These are phyloP conservation scores for Skeletonema tropicum DNA, from an alignment of 108 stramenopile genomes.

Conservation along the genomic window DNA sequence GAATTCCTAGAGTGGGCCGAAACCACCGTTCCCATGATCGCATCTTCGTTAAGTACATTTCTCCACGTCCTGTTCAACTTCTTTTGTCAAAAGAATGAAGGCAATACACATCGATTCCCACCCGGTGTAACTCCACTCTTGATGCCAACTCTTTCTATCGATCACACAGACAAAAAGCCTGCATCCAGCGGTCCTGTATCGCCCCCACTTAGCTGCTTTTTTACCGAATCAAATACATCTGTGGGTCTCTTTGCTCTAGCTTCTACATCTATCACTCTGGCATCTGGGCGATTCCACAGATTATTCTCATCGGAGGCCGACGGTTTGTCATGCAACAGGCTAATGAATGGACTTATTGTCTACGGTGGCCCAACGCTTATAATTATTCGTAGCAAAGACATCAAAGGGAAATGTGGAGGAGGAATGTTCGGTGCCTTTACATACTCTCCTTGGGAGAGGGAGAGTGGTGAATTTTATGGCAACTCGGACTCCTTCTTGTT, in stretches of 20 bases:
- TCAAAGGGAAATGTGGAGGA: constrained; percentile 29
- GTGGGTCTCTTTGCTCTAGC: constrained; percentile 38
- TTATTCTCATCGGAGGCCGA: constrained; percentile 81
- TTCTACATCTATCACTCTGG: constrained; percentile 40
- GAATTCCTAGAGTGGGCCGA: constrained; percentile 80
- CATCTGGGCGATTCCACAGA: constrained; percentile 58
- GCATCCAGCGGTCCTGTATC: constrained; percentile 8
- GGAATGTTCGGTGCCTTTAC: constrained; percentile 75
- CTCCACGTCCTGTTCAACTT: constrained; percentile 67
- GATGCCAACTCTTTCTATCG: constrained; percentile 36
- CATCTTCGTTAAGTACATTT: constrained; percentile 68
- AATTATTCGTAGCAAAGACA: constrained; percentile 57
- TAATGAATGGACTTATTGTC: constrained; percentile 74
- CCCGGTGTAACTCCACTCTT: constrained; percentile 40
- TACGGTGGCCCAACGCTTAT: constrained; percentile 83
- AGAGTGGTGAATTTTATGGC: constrained; percentile 82
- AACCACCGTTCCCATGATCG: constrained; percentile 67
- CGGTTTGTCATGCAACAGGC: constrained; percentile 80
- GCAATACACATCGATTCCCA: constrained; percentile 42
- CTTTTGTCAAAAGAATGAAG: constrained; percentile 53
- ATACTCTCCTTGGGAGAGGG: constrained; percentile 70
- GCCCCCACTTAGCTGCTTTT: constrained; percentile 10
- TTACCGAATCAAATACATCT: constrained; percentile 16
- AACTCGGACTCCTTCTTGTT: constrained; percentile 81
- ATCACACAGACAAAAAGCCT: constrained; percentile 23